Evolutionary conservation across 2,329 filamentous ascomycete species (phyloP).

Genomic region (Phyllosticta ampelicida): DNA sequence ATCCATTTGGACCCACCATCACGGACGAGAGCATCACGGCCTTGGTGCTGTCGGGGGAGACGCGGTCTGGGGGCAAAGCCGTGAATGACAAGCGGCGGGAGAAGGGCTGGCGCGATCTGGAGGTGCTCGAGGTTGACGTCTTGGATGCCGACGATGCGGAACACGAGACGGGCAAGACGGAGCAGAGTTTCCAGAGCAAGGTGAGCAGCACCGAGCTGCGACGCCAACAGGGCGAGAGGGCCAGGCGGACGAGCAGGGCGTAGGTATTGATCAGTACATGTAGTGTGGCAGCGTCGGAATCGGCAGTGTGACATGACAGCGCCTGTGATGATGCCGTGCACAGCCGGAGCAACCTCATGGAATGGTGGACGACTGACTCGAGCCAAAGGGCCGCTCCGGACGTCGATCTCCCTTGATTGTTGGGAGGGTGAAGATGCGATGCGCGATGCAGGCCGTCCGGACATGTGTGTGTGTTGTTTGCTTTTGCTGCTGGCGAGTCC

Average conservation of each 20-base stretch:
- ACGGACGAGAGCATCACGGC: slow-evolving; percentile 68
- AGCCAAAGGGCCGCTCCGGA: not conserved
- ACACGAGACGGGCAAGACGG: slow-evolving; percentile 18
- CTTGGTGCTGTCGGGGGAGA: slow-evolving; percentile 81
- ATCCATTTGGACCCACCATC: slow-evolving; percentile 84
- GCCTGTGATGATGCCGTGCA: not conserved
- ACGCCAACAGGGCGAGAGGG: slow-evolving; percentile 22
- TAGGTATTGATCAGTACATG: not conserved
- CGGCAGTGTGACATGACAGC: not conserved
- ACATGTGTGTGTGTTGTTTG: no score
- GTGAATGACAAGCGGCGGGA: slow-evolving; percentile 75
- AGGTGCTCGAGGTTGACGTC: slow-evolving; percentile 83
- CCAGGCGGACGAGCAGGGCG: not conserved
- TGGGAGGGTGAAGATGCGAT: no score
- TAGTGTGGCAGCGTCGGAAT: not conserved
- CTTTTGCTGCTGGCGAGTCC: not conserved
- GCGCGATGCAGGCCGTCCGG: no score
- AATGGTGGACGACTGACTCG: not conserved
- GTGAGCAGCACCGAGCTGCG: slow-evolving; percentile 85
- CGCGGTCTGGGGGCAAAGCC: slow-evolving; percentile 66
- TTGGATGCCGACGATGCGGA: slow-evolving; percentile 55
- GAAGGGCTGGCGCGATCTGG: slow-evolving; percentile 63
- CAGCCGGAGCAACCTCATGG: not conserved
- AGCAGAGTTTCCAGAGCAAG: slow-evolving; percentile 62
- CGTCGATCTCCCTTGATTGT: not conserved